Base-by-base conservation (phyloP, 1,284 basidiomycete species). In the Chondrostereum purpureum region DNA sequence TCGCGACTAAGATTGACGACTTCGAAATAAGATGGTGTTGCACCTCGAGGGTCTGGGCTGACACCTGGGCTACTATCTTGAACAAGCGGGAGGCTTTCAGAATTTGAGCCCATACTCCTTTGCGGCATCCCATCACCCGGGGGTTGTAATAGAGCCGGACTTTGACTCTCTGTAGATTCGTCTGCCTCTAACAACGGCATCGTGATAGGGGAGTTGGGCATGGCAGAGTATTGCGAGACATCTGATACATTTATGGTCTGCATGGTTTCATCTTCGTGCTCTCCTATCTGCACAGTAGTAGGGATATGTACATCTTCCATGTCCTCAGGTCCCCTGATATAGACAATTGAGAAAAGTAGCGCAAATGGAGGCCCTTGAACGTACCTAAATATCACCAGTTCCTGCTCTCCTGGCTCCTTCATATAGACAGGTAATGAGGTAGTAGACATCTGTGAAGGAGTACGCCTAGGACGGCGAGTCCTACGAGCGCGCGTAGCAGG, bases 351-450 rank as follows among this genome's bases (percentile, higher is more conserved):
- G 27, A 44, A 12, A 24, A 24, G 19, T 40, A 18, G 18, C 5
- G 18, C 23, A 11, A 31, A 45, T 12, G 18, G 47, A 67, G 51
- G 24, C 16, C n/a, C n/a, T 37, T 10, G 36, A 14, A 16, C 36
- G 10, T 52, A 84, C 83, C 80, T 69, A 50, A 77, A 77, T 46
- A 89, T 78, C 5, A 88, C 86, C 21, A 89, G 68, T 57, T 88
- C 85, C 42, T 82, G 72, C 44, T 87, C 85, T 6, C 85, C 86
- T 0, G 85, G 83, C 52, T 88, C 85, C 60, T 86, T 87, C 66
- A 78, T 83, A 55, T 88, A 88, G 18, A 70, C 74, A 3, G 85
- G 86, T 31, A 89, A 58, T 1, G 80, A 85, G 37, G 72, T 76
- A 12, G 83, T 86, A 12, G 83, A 86, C 45, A 88, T 78, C 58